Base-by-base conservation (phyloP, 305 asterid species). In the Solanum hybrid region DNA sequence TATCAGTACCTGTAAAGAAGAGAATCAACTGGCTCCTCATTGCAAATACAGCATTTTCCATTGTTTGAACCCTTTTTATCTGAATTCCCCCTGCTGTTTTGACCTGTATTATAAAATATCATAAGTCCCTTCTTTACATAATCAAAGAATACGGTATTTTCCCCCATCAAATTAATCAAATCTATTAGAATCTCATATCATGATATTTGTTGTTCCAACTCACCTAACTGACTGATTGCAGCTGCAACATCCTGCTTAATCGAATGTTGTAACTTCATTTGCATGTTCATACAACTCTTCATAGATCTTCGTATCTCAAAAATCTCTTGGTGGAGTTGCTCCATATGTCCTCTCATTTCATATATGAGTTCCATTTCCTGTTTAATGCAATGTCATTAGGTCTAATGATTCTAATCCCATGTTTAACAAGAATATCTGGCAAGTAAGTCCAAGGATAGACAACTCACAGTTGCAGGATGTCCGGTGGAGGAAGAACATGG, bases 361-460 rank as follows among this genome's bases (percentile, higher is more conserved):
- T 92, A 92, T 42, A 97, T 93, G 90, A 96, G 91, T 85, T 96
- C 98, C 96, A 96, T 94, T 91, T 94, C 98, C 99, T 97, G 95
- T 88, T 56, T 27, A 87, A 38, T 14, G 29, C 35, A 87, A 84
- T 88, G 26, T 13, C 75, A n/a, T 45, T 3, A 87, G 29, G 4
- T 26, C 60, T 88, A 26, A 26, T 26, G 77, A 71, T 27, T 71
- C 1, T 11, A 56, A 56, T 35, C 35, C 26, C 26, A 51, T 22
- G 17, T n/a, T 35, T 88, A 35, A 6, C 42, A 88, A 78, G 15
- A 37, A 5, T 78, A 89, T 24, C 72, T 26, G 86, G 27, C 3
- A 34, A 69, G 29, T 36, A 24, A 84, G 29, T 69, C 37, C 56
- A 91, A 36, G 32, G 40, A 51, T 24, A 69, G 88, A 35, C n/a